These are phyloP conservation scores for Agaricales sp. DNA, from an alignment of 1,284 basidiomycete genomes.

Conservation along the genomic window DNA sequence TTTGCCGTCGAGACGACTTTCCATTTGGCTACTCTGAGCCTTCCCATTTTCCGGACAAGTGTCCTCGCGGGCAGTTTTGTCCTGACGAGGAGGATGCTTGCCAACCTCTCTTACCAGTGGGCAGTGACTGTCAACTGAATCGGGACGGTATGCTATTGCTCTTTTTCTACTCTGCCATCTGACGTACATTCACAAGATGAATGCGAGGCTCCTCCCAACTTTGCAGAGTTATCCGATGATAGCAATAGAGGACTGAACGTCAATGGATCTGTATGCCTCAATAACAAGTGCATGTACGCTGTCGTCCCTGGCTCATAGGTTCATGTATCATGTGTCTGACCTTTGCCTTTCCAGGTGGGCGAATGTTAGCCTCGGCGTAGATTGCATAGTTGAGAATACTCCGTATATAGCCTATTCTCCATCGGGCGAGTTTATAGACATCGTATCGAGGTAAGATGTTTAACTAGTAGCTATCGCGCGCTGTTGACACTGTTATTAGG, in stretches of 20 bases:
- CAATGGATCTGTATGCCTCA: constrained; percentile 77
- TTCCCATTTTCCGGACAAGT: constrained; percentile 47
- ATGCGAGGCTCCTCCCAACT: constrained; percentile 60
- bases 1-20: constrained; percentile 70
- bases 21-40: constrained; percentile 53
- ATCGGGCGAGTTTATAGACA: constrained; percentile 54
- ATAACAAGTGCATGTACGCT: constrained; percentile 72
- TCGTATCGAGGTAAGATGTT: constrained; percentile 60
- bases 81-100: constrained; percentile 78
- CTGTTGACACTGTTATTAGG: constrained; percentile 22
- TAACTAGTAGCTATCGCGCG: background rate
- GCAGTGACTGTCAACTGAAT: constrained; percentile 73
- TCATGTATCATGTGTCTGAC: constrained; percentile 1
- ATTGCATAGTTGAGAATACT: constrained; percentile 71
- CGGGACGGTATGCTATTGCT: constrained; percentile 59
- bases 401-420: constrained; percentile 61
- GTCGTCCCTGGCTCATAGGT: too few species aligned
- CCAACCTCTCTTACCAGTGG: constrained; percentile 48
- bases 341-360: constrained; percentile 50
- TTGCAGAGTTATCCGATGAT: constrained; percentile 46
- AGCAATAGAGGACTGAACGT: constrained; percentile 55
- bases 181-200: constrained; percentile 43
- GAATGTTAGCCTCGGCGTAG: constrained; percentile 52
- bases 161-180: constrained; percentile 1
- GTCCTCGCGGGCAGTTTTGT: constrained; percentile 58